Base-by-base conservation (phyloP, 768 basidiomycete species). In the Tricholoma bakamatsutake region DNA sequence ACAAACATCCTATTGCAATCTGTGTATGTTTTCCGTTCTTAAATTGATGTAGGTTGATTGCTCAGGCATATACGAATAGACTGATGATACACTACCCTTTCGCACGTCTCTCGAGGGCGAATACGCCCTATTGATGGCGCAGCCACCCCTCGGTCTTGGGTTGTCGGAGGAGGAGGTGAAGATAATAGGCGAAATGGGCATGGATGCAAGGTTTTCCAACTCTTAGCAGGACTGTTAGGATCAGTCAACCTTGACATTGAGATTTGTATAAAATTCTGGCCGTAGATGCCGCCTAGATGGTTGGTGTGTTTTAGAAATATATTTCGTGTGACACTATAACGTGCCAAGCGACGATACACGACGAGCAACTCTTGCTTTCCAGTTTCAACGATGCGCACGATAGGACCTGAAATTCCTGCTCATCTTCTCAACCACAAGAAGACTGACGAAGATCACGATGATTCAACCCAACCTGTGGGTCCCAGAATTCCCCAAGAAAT, bases 81-180 rank as follows among this genome's bases (percentile, higher is more conserved):
- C 90, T 31, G 91, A 93, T 64, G 91, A 93, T 65, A 82, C 77
- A 4, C 81, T 93, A 15, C 84, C 85, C 0, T 93, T 93, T 70
- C 80, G 81, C 24, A 92, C 84, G 8, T 84, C 86, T 3, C 73
- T 93, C 2, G 63, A 85, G 0, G 88, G 76, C 3, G 91, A 93
- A 66, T 93, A 93, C 59, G 89, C 90, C 0, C 72, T 93, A 5
- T 79, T 93, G 34, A 73, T 93, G 52, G 91, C 91, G 0, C 66
- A 72, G 21, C 73, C 81, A n/a, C 90, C 90, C 0, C 63, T 82
- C 30, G 91, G 91, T 2, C 75, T 93, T 2, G 90, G 88, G 1
- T 69, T 93, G 46, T 71, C 71, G 0, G 78, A 85, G 59, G 71
- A 67, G 0, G 81, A 90, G 59, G 78, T 93, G 4, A 66, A 59